Evolutionary conservation across 352 stramenopile genomes (phyloP).

Genomic region (Phytophthora palmivora): DNA sequence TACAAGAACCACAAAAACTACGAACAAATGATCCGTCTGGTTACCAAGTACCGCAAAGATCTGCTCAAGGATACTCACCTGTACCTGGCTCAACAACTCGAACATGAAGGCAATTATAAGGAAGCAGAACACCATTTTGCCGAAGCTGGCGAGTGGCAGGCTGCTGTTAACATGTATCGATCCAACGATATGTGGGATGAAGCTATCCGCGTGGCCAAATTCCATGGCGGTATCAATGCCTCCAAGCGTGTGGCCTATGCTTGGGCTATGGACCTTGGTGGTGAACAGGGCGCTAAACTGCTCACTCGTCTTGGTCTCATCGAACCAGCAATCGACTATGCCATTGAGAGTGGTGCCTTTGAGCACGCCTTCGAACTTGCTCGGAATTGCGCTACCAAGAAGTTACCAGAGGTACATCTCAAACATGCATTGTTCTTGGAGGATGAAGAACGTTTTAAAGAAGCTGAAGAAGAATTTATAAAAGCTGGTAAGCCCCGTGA

Average conservation of each 20-base stretch:
- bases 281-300: slow-evolving; percentile 91
- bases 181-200: slow-evolving; percentile 96
- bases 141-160: slow-evolving; percentile 91
- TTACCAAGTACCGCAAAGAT: slow-evolving; percentile 93
- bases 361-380: slow-evolving; percentile 94
- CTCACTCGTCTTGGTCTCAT: slow-evolving; percentile 93
- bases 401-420: slow-evolving; percentile 92
- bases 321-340: slow-evolving; percentile 94
- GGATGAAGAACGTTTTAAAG: slow-evolving; percentile 94
- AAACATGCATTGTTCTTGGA: slow-evolving; percentile 95
- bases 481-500: slow-evolving; percentile 93
- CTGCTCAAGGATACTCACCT: slow-evolving; percentile 94
- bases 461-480: slow-evolving; percentile 93
- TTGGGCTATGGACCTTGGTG: slow-evolving; percentile 92
- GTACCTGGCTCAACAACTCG: slow-evolving; percentile 93
- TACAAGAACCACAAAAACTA: slow-evolving; percentile 97
- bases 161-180: slow-evolving; percentile 95
- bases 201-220: slow-evolving; percentile 94
- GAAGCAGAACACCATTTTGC: slow-evolving; percentile 95
- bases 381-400: slow-evolving; percentile 82
- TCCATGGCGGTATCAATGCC: slow-evolving; percentile 91
- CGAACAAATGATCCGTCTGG: slow-evolving; percentile 95
- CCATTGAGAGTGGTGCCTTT: slow-evolving; percentile 92
- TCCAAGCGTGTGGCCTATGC: slow-evolving; percentile 94
- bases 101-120: slow-evolving; percentile 93